Evolutionary conservation across 1,139 yeast species (phyloP).

Genomic region (Yamadazyma sp.): DNA sequence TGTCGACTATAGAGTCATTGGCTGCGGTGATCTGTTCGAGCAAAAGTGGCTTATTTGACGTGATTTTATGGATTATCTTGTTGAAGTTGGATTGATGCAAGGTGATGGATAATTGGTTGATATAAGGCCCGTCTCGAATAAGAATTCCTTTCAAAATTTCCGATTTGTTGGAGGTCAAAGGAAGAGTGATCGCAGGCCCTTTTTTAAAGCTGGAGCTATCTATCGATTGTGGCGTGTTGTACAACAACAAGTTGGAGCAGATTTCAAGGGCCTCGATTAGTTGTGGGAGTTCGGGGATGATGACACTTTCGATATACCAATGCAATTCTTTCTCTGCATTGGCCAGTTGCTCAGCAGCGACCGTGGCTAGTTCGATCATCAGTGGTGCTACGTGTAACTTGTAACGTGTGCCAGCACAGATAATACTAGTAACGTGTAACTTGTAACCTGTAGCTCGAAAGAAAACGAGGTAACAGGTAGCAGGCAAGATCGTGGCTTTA

Average conservation of each 20-base stretch:
- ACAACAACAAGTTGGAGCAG: constrained; percentile 37
- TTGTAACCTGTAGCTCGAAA: no score
- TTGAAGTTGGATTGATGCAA: constrained; percentile 25
- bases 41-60: constrained; percentile 29
- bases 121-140: constrained; percentile 41
- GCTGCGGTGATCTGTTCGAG: constrained; percentile 36
- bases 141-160: constrained; percentile 43
- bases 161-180: constrained; percentile 39
- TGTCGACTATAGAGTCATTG: constrained; percentile 30
- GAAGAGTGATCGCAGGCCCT: constrained; percentile 37
- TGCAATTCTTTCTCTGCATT: constrained; percentile 39
- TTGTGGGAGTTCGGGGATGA: constrained; percentile 40
- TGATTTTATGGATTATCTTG: constrained; percentile 26
- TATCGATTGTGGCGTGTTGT: constrained; percentile 39
- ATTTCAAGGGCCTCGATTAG: constrained; percentile 41
- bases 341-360: constrained; percentile 15
- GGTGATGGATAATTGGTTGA: constrained; percentile 30
- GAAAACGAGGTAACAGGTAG: no score
- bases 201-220: constrained; percentile 4
- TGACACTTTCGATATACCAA: constrained; percentile 35
- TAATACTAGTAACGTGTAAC: no score
- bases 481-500: not conserved
- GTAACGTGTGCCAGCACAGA: no score
- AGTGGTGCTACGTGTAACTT: no score
- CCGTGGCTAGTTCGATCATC: not conserved